Evolutionary conservation across 148 eudicot species (phyloP), one percentile per base, ranked within the genome.

Genomic region (Heliamphora exappendiculata): DNA sequence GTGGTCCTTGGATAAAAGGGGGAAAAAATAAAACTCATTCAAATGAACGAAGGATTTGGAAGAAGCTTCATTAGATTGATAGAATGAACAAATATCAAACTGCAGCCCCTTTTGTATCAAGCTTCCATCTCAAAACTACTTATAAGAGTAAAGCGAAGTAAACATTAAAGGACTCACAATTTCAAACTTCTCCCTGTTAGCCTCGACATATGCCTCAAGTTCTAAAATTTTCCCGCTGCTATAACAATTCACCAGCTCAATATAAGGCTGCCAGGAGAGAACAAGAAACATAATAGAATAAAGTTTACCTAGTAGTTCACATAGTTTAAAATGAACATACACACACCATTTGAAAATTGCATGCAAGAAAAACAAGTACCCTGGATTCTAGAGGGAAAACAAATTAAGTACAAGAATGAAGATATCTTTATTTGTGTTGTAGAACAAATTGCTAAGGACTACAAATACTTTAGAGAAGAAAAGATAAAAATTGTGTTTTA

Each of bases 221-320:
- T 94, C 96, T 76, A 89, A 81, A 53, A 88, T 78, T 59, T 90
- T 87, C 72, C 94, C 97, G 36, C 74, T 79, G 82, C 83, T 78
- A 76, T 91, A 94, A 81, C 79, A 77, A 78, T 59, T 85, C 41
- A 85, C 96, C 81, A 94, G 84, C 73, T 94, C 98, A 80, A 89
- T 81, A 78, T 92, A 92, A 59, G 84, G 78, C 98, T 94, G 88
- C 85, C 76, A 70, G 24, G 50, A 70, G 31, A 76, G 26, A 71
- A 79, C 62, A 66, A 73, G 24, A 44, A 49, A 29, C 9, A 42
- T 2, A 3, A 26, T 64, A 45, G n/a, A n/a, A n/a, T n/a, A n/a
- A n/a, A n/a, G 4, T 19, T 20, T 33, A 66, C 24, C 11, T 17
- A 66, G 24, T 17, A 42, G 44, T 19, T 22, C 65, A 20, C 12